Conservation (phyloP, 2,329 filamentous ascomycete species). For the Alternaria consortialis region DNA sequence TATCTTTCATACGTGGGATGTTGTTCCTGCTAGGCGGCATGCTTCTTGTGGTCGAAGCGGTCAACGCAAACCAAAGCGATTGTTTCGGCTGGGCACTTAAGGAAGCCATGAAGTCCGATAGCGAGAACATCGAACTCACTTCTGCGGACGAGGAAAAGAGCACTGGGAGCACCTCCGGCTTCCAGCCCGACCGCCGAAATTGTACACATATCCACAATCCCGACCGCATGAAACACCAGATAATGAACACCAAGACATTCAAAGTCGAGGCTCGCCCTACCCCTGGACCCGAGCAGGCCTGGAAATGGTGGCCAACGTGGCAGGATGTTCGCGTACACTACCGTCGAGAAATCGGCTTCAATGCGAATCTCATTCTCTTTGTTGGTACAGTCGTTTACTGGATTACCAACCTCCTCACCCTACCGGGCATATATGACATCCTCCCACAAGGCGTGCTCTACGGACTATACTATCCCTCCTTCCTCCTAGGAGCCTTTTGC, state of each 20-base stretch:
- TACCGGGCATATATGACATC: not conserved
- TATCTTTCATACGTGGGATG: not conserved
- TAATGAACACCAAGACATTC: not conserved
- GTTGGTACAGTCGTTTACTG: not conserved
- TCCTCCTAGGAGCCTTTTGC: not conserved
- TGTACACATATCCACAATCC: not conserved
- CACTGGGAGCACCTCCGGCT: not conserved
- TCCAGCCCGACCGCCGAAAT: not conserved
- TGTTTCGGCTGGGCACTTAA: conserved; percentile 9
- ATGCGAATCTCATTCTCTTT: not conserved
- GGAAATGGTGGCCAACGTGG: conserved; percentile 3
- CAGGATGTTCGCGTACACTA: not conserved
- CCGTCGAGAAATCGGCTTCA: not conserved
- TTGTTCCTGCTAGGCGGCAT: not conserved
- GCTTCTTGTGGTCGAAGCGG: conserved; percentile 3
- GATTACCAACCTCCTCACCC: not conserved
- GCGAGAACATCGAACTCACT: not conserved
- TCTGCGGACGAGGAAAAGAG: not conserved
- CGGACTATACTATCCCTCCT: not conserved
- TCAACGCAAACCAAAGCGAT: conserved; percentile 1
- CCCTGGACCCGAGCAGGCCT: not conserved
- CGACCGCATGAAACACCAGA: conserved; percentile 1
- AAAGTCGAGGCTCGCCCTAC: not conserved
- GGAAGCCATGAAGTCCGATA: not conserved
- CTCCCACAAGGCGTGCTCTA: not conserved